Base-by-base conservation (phyloP, 2,329 filamentous ascomycete genomes). In the Ustulina deusta region DNA sequence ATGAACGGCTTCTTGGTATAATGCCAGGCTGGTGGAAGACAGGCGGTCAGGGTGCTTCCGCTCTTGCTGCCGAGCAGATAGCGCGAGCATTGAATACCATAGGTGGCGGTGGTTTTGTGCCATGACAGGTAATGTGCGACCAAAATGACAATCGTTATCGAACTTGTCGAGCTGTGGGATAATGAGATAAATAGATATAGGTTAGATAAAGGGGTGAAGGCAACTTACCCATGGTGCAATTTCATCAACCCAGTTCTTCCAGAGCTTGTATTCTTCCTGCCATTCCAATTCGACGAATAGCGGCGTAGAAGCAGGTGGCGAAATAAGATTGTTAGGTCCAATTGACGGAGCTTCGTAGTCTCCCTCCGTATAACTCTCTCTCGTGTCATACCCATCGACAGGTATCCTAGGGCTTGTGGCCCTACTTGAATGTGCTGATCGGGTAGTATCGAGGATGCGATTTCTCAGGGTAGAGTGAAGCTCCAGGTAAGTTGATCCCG, bases 231-330 rank as follows among this genome's bases (percentile, higher is more conserved):
- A 60, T 10, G 57, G 57, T 7, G 44, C 44, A 6, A 60, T 38
- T 29, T 60, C 57, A n/a, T 51, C 44, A 29, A 60, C 44, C 57
- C 57, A 60, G 22, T 60, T 60, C 27, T 60, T 60, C 57, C 57
- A 60, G 13, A 60, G 22, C 3, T 49, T 60, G 44, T 60, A 60
- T 29, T 60, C 57, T 27, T 60, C 44, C 44, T 51, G 42, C 44
- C 27, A 27, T 11, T 38, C 44, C 7, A 60, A 15, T 29, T 60
- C 57, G 13, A 20, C 20, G 44, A 49, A 49, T 36, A 49, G 42
- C 3, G 56, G 56, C 13, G 46, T 51, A 32, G 46, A 29, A 29
- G 15, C 27, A 9, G 46, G 46, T n/a, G 46, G 46, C 13, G 46
- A 29, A 51, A 32, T 17, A 10, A 25, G 25, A 6, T 5, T n/a